Evolutionary conservation across 1,284 basidiomycete species (phyloP).

Genomic region (Gymnopus androsaceus): DNA sequence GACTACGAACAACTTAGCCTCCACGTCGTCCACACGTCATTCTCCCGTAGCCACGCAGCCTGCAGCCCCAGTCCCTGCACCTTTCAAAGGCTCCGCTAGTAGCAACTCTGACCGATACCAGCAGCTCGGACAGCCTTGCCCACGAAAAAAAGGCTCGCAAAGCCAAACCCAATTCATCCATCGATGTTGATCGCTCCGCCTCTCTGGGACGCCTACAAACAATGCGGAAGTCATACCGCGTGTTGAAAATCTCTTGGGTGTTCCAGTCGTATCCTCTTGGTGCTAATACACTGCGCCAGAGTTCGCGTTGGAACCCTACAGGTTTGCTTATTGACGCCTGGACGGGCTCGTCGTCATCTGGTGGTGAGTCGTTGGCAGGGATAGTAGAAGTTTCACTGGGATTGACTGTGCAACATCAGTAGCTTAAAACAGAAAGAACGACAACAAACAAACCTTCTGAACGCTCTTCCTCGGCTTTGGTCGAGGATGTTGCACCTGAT

Average conservation of each 20-base stretch:
- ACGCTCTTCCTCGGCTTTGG: slow-evolving; percentile 48
- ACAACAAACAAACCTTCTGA: slow-evolving; percentile 18
- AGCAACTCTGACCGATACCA: not conserved
- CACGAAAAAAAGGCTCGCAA: not conserved
- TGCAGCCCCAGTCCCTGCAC: not conserved
- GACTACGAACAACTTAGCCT: no score
- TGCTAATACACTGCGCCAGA: slow-evolving; percentile 68
- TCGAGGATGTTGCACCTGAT: slow-evolving; percentile 58
- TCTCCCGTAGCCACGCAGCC: not conserved
- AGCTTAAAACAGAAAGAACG: not conserved
- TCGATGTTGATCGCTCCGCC: slow-evolving; percentile 7
- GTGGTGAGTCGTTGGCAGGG: not conserved
- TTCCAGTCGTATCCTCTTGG: slow-evolving; percentile 63
- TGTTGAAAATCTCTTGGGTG: slow-evolving; percentile 4
- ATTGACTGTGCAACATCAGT: not conserved
- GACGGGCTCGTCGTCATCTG: slow-evolving; percentile 34
- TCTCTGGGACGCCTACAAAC: slow-evolving; percentile 3
- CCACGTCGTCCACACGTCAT: slow-evolving; percentile 6
- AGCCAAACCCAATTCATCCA: not conserved
- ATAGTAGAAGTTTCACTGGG: not conserved
- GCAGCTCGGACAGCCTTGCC: slow-evolving; percentile 2
- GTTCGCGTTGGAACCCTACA: slow-evolving; percentile 58
- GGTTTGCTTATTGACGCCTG: slow-evolving; percentile 46
- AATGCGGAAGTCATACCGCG: slow-evolving; percentile 6
- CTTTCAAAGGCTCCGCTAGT: not conserved